Evolutionary conservation across 2,329 filamentous ascomycete species (phyloP).

Genomic region (Furcasterigmium furcatum): DNA sequence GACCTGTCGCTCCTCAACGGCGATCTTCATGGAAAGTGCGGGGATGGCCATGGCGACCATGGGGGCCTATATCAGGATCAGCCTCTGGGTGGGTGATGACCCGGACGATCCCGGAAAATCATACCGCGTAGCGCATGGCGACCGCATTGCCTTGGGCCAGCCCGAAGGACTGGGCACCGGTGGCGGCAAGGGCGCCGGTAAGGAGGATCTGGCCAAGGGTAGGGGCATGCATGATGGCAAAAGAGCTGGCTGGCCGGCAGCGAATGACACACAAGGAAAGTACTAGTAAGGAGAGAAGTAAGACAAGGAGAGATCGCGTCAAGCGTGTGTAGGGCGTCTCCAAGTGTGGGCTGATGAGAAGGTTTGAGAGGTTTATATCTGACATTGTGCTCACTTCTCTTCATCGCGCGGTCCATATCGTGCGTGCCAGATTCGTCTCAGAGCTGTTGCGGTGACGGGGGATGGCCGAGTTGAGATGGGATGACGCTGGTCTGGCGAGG

Average conservation of each 20-base stretch:
- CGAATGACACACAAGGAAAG: not conserved
- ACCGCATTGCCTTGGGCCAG: not conserved
- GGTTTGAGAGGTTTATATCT: conserved; percentile 5
- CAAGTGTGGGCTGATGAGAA: conserved; percentile 1
- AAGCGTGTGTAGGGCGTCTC: not conserved
- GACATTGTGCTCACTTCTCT: not conserved
- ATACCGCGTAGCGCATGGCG: not conserved
- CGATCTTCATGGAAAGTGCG: not conserved
- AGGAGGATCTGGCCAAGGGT: conserved; percentile 1
- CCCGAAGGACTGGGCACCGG: not conserved
- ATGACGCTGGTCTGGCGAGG: not conserved
- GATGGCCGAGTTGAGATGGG: not conserved
- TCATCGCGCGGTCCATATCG: not conserved
- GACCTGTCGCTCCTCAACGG: conserved; percentile 2
- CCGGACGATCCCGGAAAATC: not conserved
- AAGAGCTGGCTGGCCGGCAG: conserved; percentile 3
- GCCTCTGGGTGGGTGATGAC: not conserved
- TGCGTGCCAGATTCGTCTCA: conserved; percentile 1
- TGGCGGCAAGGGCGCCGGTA: conserved; percentile 1
- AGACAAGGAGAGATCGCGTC: conserved; percentile 1
- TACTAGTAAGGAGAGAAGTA: not conserved
- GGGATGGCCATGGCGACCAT: conserved; percentile 1
- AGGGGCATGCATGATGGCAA: conserved; percentile 2
- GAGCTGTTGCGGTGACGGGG: not conserved
- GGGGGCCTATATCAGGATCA: not conserved